Evolutionary conservation across 805 yeast genomes (phyloP).

Genomic region (Metschnikowia orientalis): DNA sequence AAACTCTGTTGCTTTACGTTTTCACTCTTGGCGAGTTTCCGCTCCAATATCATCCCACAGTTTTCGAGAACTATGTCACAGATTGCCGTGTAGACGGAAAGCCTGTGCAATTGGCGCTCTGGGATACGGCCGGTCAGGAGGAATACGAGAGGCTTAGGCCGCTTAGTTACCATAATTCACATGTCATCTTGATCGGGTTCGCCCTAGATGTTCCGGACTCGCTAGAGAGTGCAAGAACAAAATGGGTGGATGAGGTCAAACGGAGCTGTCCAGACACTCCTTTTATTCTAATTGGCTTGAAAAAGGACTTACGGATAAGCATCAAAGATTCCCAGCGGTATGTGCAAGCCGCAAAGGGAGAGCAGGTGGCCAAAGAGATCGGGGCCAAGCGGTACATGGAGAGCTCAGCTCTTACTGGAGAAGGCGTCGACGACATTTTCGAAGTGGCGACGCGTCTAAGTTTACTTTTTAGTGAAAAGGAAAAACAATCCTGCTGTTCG

Average conservation of each 20-base stretch:
- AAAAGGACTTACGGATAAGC: slow-evolving; percentile 66
- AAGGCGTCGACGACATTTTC: slow-evolving; percentile 90
- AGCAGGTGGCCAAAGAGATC: slow-evolving; percentile 65
- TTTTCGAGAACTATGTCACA: slow-evolving; percentile 89
- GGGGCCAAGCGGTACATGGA: slow-evolving; percentile 84
- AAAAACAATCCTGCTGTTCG: slow-evolving; percentile 30
- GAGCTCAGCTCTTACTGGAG: slow-evolving; percentile 89
- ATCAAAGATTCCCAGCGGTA: slow-evolving; percentile 36
- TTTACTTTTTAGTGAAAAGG: slow-evolving; percentile 40
- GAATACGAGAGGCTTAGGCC: slow-evolving; percentile 91
- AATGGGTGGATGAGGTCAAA: slow-evolving; percentile 84
- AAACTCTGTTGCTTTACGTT: slow-evolving; percentile 84
- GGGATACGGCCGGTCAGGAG: slow-evolving; percentile 98
- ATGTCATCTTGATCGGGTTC: slow-evolving; percentile 80
- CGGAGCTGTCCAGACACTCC: slow-evolving; percentile 81
- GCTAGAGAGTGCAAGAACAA: slow-evolving; percentile 70
- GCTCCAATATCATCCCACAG: slow-evolving; percentile 89
- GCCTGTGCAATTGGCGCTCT: slow-evolving; percentile 78
- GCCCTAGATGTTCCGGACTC: slow-evolving; percentile 85
- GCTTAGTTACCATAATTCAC: slow-evolving; percentile 80
- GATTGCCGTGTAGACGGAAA: slow-evolving; percentile 94
- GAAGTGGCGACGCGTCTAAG: slow-evolving; percentile 88
- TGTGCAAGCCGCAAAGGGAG: slow-evolving; percentile 59
- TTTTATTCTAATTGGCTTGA: slow-evolving; percentile 73
- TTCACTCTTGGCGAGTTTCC: slow-evolving; percentile 93